phyloP scores from a whole-genome alignment of 2,329 filamentous ascomycete genomes.

The Pseudogymnoascus sp. region DNA sequence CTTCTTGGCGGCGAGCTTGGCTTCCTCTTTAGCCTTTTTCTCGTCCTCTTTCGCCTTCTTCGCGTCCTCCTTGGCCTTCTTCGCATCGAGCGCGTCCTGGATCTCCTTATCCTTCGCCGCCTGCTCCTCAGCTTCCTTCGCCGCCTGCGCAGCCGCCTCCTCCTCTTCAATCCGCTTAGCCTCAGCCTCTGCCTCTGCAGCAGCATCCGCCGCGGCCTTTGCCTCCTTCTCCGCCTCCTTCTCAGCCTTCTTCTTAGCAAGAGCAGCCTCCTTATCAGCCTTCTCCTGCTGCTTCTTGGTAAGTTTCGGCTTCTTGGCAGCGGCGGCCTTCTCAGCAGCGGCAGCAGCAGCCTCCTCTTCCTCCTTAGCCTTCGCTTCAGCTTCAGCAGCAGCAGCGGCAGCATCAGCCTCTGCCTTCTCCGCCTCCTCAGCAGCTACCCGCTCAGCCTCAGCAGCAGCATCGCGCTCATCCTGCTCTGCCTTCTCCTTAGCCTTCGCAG shows the following conservation, averaged over 20 bases:
- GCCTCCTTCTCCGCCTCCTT: constrained; percentile 27
- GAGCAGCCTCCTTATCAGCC: constrained; percentile 33
- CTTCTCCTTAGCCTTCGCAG: constrained; percentile 30
- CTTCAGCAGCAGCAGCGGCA: constrained; percentile 26
- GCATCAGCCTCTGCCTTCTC: constrained; percentile 23
- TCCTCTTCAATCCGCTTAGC: constrained; percentile 22
- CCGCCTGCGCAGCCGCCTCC: constrained; percentile 18
- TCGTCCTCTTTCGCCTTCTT: constrained; percentile 33
- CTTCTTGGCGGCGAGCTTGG: constrained; percentile 31
- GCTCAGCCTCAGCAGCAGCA: constrained; percentile 15
- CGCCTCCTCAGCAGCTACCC: constrained; percentile 9
- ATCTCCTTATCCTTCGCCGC: constrained; percentile 30
- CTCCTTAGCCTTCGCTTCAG: constrained; percentile 23
- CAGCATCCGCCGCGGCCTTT: constrained; percentile 3
- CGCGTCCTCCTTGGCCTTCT: constrained; percentile 31
- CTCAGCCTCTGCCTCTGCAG: constrained; percentile 23
- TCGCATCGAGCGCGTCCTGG: constrained; percentile 29
- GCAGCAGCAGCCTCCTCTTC: constrained; percentile 20
- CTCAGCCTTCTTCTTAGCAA: constrained; percentile 31
- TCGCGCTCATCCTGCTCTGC: constrained; percentile 27
- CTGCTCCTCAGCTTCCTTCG: constrained; percentile 31
- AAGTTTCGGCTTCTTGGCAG: constrained; percentile 11
- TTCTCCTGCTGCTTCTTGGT: constrained; percentile 39
- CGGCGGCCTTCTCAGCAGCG: constrained; percentile 3
- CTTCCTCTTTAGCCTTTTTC: constrained; percentile 34